phyloP scores from a whole-genome alignment of 2,329 filamentous ascomycete species.

The Pseudopyrenochaeta lycopersici region DNA sequence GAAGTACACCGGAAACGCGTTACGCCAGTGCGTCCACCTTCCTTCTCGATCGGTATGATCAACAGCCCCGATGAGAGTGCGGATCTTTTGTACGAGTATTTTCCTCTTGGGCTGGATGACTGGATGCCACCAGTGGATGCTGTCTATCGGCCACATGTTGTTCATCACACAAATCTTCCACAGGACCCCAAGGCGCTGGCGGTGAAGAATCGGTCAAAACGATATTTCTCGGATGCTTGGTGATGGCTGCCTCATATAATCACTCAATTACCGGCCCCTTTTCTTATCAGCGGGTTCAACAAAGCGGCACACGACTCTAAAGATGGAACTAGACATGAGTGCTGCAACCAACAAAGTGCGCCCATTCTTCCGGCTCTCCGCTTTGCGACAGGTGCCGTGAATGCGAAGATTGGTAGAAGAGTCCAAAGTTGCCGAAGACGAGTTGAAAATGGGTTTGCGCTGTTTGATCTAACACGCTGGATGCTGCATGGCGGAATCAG shows the following conservation, averaged over 20 bases:
- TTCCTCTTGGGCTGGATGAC: slow-evolving; percentile 88
- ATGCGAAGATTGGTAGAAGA: not conserved
- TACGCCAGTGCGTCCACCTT: slow-evolving; percentile 54
- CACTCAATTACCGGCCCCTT: slow-evolving; percentile 5
- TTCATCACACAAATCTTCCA: slow-evolving; percentile 78
- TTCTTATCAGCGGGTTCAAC: not conserved
- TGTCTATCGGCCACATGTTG: slow-evolving; percentile 89
- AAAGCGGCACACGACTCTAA: not conserved
- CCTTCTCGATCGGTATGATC: slow-evolving; percentile 58
- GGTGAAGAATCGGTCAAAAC: slow-evolving; percentile 55
- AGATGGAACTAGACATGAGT: too few relatives aligned
- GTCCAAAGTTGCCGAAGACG: too few relatives aligned
- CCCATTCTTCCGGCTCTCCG: not conserved
- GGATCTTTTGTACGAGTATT: slow-evolving; percentile 93
- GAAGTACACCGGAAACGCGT: slow-evolving; percentile 44
- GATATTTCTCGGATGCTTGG: slow-evolving; percentile 58
- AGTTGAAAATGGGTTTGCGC: too few relatives aligned
- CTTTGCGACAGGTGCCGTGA: not conserved
- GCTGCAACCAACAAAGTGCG: too few relatives aligned
- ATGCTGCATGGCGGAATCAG: too few relatives aligned
- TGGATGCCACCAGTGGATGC: slow-evolving; percentile 93
- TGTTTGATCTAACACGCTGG: too few relatives aligned
- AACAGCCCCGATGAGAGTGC: slow-evolving; percentile 77
- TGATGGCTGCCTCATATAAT: slow-evolving; percentile 10
- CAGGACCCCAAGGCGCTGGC: slow-evolving; percentile 57